Evolutionary conservation across 306 rosid species (phyloP), one percentile per base, ranked within the genome.

Genomic region (Datisca glomerata): DNA sequence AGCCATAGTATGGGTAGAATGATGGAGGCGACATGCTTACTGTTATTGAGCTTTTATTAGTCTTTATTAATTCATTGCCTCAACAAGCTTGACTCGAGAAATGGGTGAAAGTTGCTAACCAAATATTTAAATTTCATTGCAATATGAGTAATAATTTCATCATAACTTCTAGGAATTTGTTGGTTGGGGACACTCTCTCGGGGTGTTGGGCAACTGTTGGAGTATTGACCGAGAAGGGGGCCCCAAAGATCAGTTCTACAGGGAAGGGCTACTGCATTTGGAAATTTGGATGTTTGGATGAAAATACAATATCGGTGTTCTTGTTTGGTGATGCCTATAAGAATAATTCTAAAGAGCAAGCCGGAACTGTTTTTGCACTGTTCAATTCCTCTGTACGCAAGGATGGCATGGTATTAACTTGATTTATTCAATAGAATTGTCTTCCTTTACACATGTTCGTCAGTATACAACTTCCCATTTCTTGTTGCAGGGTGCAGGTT

Each of bases 181-280:
- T 84, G 72, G 45, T 25, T 31, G 97, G 95, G 45, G 93, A 89
- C 51, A 60, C 61, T 36, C 62, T 89, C 43, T 61, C 84, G 11
- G 97, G 93, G 28, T 72, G 67, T 49, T 89, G 97, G 97, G 86
- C 63, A 23, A 89, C 93, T 10, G 84, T 75, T 41, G 95, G 95
- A 42, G 86, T 89, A 24, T 44, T 89, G 77, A 74, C 75, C 0
- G 95, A 80, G 73, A 89, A 72, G 63, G 95, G 91, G 45, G 43
- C 1, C 59, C 73, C 58, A 38, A 83, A 40, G 60, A 77, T 75
- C 12, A 77, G 95, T 57, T 72, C 84, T 18, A 48, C 69, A 0
- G 95, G 95, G 54, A 89, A 77, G 72, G 56, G 67, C 59, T 89
- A 67, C 36, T 64, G 61, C 24, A 80, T 89, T 18, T 83, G 80